Percentiles rank a stretch among this genome's conserved stretches.
These are phyloP conservation scores for Colletotrichum liaoningense DNA, from an alignment of 2,329 filamentous ascomycete genomes.

Conservation along the genomic window DNA sequence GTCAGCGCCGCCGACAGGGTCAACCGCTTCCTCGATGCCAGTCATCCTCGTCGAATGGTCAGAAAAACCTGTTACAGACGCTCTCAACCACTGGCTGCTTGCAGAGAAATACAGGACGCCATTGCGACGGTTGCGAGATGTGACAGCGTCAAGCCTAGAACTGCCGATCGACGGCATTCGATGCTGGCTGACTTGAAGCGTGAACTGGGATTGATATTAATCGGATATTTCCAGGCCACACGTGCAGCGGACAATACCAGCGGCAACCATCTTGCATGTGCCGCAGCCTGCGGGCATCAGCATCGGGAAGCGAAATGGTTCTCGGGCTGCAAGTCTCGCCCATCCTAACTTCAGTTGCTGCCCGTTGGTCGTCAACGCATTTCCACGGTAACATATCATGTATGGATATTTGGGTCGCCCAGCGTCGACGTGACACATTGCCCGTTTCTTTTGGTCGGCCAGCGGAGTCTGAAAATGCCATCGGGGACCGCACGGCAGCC, in stretches of 20 bases:
- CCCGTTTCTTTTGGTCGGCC: not conserved
- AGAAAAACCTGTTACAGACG: too few species aligned
- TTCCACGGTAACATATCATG: not conserved
- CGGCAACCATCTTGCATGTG: slow-evolving; percentile 7
- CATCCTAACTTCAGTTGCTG: not conserved
- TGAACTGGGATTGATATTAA: slow-evolving; percentile 20
- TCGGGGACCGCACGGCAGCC: not conserved
- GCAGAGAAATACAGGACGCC: too few species aligned
- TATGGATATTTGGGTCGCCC: not conserved
- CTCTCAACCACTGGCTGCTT: not conserved
- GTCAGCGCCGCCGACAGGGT: not conserved
- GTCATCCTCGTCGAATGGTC: not conserved
- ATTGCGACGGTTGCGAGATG: not conserved
- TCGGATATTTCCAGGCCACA: slow-evolving; percentile 21
- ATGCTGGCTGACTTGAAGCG: slow-evolving; percentile 1
- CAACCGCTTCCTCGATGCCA: not conserved
- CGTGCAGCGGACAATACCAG: slow-evolving; percentile 16
- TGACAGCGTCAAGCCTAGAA: slow-evolving; percentile 5
- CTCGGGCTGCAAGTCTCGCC: not conserved
- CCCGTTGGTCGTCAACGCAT: not conserved
- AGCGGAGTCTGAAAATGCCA: not conserved
- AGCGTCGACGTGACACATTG: not conserved
- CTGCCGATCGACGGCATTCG: not conserved
- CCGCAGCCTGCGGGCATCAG: not conserved
- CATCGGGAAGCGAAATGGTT: not conserved